A percentile compares a stretch with the other conserved stretches of the same genome.
phyloP scores from a whole-genome alignment of 2,329 filamentous ascomycete genomes.

The Fonsecaea erecta region DNA sequence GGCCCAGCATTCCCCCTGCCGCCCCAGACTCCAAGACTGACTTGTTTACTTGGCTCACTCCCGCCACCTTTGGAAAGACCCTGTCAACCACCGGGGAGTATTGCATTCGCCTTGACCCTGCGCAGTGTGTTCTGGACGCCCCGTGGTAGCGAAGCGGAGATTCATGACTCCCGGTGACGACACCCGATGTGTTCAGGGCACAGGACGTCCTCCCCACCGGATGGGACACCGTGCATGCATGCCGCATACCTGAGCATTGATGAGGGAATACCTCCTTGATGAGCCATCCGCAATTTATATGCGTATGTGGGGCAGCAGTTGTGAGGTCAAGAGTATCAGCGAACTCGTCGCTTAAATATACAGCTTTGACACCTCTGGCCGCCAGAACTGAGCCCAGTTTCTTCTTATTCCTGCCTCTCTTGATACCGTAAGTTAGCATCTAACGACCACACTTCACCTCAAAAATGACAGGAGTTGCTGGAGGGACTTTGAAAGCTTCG shows the following conservation, averaged over 20 bases:
- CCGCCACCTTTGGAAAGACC: not conserved
- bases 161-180: conserved; percentile 9
- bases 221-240: conserved; percentile 1
- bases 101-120: conserved; percentile 1
- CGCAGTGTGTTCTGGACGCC: not conserved
- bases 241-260: not conserved
- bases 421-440: not conserved
- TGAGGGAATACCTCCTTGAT: not conserved
- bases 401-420: not conserved
- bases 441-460: not conserved
- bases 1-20: not conserved
- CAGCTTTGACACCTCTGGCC: not conserved
- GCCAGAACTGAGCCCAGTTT: not conserved
- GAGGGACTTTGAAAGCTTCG: conserved; percentile 16
- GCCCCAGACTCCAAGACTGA: conserved; percentile 16
- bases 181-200: conserved; percentile 4
- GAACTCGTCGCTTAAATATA: not conserved
- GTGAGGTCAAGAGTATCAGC: not conserved
- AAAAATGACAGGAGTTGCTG: conserved; percentile 10
- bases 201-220: conserved; percentile 11
- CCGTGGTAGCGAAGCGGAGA: not conserved
- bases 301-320: not conserved
- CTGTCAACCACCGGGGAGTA: conserved; percentile 8
- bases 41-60: conserved; percentile 9
- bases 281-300: not conserved